phyloP scores from a whole-genome alignment of 2,329 filamentous ascomycete species.

The Thielaviopsis punctulata region DNA sequence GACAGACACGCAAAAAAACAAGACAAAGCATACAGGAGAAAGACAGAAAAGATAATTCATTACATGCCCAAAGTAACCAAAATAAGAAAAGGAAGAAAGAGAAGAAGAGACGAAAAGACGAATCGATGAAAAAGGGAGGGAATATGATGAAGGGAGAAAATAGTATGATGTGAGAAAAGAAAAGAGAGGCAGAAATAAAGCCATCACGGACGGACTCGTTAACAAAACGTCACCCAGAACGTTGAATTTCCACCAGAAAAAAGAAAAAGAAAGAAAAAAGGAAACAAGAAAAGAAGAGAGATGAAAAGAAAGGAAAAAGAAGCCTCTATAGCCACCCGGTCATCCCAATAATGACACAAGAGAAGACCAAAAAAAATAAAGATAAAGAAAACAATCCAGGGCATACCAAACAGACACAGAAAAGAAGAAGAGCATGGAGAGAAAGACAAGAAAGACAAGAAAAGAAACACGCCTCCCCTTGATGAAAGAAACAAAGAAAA shows the following conservation, averaged over 20 bases:
- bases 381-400: not conserved
- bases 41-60: not conserved
- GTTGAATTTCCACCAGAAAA: not conserved
- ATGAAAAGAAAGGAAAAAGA: not conserved
- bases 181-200: not conserved
- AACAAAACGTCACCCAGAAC: not conserved
- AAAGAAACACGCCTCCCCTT: conserved; percentile 1
- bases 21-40: not conserved
- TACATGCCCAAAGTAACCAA: not conserved
- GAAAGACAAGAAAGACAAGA: conserved; percentile 2
- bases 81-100: not conserved
- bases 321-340: not conserved
- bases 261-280: not conserved
- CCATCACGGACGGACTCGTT: not conserved
- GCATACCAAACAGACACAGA: not conserved
- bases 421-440: not conserved
- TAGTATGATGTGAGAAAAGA: not conserved
- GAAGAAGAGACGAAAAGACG: not conserved
- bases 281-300: not conserved
- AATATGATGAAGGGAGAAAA: not conserved
- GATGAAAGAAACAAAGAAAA: conserved; percentile 1
- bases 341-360: not conserved
- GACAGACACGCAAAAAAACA: not conserved
- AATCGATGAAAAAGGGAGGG: not conserved
- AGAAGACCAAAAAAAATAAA: not conserved